Base-by-base conservation (phyloP, 1,284 basidiomycete genomes). In the Tilletia walkeri region DNA sequence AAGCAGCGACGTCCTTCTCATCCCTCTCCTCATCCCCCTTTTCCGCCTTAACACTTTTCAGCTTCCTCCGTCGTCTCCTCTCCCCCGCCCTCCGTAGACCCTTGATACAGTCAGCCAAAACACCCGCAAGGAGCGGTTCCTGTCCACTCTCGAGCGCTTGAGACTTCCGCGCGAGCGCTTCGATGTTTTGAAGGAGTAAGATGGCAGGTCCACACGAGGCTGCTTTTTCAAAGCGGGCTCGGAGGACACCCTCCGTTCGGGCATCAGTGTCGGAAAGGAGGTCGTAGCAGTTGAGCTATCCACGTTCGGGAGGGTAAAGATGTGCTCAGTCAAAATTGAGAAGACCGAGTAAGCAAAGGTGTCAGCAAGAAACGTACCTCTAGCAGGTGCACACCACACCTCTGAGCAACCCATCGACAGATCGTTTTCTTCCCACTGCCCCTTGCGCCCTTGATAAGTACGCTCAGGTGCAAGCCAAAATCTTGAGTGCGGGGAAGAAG, bases 211-310 rank as follows among this genome's bases (percentile, higher is more conserved):
- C 89, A 80, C 92, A 94, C 7, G 88, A 85, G 9, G 88, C 86
- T 0, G 93, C 94, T 83, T 90, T 89, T 68, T 94, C 92, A 75
- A 97, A 89, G 3, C 89, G 88, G 4, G 90, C 90, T 41, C 88
- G 88, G 0, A 99, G 85, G 0, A 87, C 88, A 0, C 88, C 93
- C 79, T 94, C 91, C 0, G 93, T 93, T 73, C 92, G 91, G 2
- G 87, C 86, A 66, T 91, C 89, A 39, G 88, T 91, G 70, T 98
- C 95, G 1, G 90, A 91, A 12, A 95, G 81, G 14, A 95, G 82
- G 70, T 93, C 89, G 80, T 90, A 97, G 82, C 93, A 95, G 75
- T 95, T 90, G 56, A 95, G 86, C 92, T 94, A 69, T 30, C 2
- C 24, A 30, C 24, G 7, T 61, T n/a, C n/a, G 4, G 7, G 49